Conservation (phyloP, 371 early-diverging fungal genomes). For the Syncephalis fuscata region DNA sequence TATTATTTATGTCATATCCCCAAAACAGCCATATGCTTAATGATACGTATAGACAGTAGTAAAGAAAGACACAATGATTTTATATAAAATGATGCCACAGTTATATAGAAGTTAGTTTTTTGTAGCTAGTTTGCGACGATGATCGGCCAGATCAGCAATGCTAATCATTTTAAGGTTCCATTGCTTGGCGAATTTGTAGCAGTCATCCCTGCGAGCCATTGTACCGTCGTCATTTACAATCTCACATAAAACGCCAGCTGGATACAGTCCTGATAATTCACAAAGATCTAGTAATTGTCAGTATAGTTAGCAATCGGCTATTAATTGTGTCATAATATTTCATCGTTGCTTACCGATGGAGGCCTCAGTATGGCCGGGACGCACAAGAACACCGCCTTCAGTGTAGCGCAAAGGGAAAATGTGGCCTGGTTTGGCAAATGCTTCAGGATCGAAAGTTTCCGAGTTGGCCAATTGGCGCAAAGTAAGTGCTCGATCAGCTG, state of each 20-base stretch:
- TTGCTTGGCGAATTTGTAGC: constrained; percentile 59
- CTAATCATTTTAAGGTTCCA: constrained; percentile 75
- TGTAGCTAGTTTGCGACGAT: constrained; percentile 9
- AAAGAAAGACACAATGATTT: too few species aligned
- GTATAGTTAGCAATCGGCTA: background rate
- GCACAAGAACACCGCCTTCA: constrained; percentile 58
- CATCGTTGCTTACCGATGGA: constrained; percentile 24
- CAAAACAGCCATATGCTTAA: too few species aligned
- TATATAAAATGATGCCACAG: too few species aligned
- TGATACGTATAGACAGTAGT: too few species aligned
- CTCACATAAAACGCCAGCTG: constrained; percentile 85
- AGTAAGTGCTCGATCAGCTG: constrained; percentile 76
- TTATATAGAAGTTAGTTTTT: too few species aligned
- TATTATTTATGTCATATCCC: too few species aligned
- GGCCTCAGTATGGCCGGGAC: constrained; percentile 92
- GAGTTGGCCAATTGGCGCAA: constrained; percentile 59
- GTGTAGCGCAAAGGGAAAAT: constrained; percentile 78
- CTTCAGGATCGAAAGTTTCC: constrained; percentile 32
- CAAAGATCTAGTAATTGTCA: constrained; percentile 44
- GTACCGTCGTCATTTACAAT: constrained; percentile 82
- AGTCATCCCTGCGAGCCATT: constrained; percentile 90
- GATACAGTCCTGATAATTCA: constrained; percentile 57
- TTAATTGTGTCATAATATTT: background rate
- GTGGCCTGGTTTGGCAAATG: constrained; percentile 85
- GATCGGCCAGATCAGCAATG: constrained; percentile 68